A percentile compares a stretch with the other conserved stretches of the same genome.
These are phyloP conservation scores for Russula sp. DNA, from an alignment of 768 basidiomycete genomes.

Conservation along the genomic window DNA sequence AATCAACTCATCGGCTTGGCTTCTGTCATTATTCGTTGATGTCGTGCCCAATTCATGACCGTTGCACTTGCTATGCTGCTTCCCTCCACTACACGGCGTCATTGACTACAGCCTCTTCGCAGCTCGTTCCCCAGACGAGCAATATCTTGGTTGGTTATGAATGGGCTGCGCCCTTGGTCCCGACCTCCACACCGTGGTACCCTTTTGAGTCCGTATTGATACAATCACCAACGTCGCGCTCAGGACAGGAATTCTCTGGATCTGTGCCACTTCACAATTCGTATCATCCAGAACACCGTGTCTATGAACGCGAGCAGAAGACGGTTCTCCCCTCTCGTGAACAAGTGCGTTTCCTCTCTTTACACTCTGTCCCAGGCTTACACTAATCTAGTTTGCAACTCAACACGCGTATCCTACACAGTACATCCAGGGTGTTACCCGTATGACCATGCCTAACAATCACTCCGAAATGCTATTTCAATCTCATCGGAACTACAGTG, in stretches of 20 bases:
- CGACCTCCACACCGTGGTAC: conserved; percentile 10
- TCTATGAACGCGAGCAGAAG: conserved; percentile 12
- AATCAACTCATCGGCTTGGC: conserved; percentile 6
- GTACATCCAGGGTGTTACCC: conserved; percentile 16
- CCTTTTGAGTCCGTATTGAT: conserved; percentile 16
- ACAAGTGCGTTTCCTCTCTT: conserved; percentile 5
- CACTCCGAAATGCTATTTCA: not conserved
- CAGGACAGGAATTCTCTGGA: conserved; percentile 10
- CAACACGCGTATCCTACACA: conserved; percentile 3
- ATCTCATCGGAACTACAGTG: conserved; percentile 14
- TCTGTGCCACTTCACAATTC: not conserved
- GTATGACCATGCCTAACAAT: conserved; percentile 11
- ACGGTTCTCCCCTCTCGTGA: not conserved
- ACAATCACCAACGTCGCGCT: conserved; percentile 1
- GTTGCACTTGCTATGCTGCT: conserved; percentile 16
- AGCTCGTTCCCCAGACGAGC: conserved; percentile 12
- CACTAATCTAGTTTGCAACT: not conserved
- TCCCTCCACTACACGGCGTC: conserved; percentile 17
- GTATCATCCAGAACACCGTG: conserved; percentile 2
- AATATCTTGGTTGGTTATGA: conserved; percentile 23
- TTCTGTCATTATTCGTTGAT: conserved; percentile 14
- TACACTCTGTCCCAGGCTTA: not conserved
- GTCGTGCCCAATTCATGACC: conserved; percentile 25
- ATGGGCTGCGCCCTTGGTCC: conserved; percentile 10
- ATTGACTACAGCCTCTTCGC: conserved; percentile 12